phyloP scores from a whole-genome alignment of 306 rosid species.

The Dalbergia cultrata region DNA sequence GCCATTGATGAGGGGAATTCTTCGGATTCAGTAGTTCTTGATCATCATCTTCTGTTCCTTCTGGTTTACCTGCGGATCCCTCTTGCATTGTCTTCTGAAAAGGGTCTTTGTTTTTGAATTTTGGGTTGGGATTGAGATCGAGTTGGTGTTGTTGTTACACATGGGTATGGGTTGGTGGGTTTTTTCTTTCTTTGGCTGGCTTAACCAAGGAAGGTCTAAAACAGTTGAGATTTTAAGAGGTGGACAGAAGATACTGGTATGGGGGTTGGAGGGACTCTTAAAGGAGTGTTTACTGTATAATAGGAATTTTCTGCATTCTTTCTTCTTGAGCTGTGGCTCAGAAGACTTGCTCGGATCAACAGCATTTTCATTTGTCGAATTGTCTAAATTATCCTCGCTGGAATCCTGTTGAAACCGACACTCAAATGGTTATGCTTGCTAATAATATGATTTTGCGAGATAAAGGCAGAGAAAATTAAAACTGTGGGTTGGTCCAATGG shows the following conservation, averaged over 20 bases:
- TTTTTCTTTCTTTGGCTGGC: neutral
- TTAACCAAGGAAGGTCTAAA: neutral
- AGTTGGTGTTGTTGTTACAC: neutral
- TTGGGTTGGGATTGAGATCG: conserved; percentile 1
- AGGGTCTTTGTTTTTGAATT: neutral
- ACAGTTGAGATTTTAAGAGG: neutral
- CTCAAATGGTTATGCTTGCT: neutral
- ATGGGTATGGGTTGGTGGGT: neutral
- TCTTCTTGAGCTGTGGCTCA: neutral
- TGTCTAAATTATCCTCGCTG: conserved; percentile 47
- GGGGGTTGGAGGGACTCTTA: neutral
- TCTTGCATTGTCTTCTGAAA: conserved; percentile 68
- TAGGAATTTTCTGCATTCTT: neutral
- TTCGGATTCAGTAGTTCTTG: conserved; percentile 18
- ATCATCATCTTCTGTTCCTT: conserved; percentile 58
- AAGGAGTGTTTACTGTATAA: neutral
- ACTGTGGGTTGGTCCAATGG: neutral
- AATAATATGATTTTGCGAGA: neutral
- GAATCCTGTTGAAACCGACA: neutral
- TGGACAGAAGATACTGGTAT: neutral
- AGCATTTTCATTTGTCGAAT: neutral
- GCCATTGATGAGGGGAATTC: conserved; percentile 63
- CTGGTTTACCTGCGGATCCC: conserved; percentile 59
- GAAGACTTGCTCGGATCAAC: neutral
- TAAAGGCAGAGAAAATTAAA: neutral